Percentiles rank a stretch among this genome's conserved stretches.
Evolutionary conservation across 768 basidiomycete genomes (phyloP).

Genomic region (Mycena polygramma): DNA sequence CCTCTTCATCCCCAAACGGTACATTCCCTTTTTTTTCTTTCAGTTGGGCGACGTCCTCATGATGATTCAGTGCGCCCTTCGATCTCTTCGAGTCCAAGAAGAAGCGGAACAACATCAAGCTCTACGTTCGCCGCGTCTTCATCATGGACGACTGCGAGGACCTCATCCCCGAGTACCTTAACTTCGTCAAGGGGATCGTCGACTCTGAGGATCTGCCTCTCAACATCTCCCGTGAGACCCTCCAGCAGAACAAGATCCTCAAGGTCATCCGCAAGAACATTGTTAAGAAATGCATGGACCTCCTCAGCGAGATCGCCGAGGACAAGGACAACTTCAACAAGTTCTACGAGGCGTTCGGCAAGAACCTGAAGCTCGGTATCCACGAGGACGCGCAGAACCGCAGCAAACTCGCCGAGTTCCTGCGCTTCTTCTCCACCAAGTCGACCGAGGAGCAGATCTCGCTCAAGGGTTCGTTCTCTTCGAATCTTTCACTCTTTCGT

Average conservation of each 20-base stretch:
- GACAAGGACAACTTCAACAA: constrained; percentile 99
- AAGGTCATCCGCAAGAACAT: constrained; percentile 99
- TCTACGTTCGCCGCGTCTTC: constrained; percentile 99
- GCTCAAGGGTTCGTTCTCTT: constrained; percentile 78
- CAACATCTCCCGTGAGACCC: constrained; percentile 99
- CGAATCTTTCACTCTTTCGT: background rate
- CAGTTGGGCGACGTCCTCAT: constrained; percentile 18
- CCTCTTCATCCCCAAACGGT: constrained; percentile 97
- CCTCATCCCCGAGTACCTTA: constrained; percentile 98
- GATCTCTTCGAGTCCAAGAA: constrained; percentile 99
- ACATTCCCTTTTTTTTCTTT: constrained; percentile 41
- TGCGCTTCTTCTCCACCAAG: constrained; percentile 98
- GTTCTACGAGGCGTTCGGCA: constrained; percentile 98
- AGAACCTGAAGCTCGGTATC: constrained; percentile 99
- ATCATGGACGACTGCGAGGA: constrained; percentile 99
- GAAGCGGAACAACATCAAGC: constrained; percentile 99
- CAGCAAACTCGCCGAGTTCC: constrained; percentile 98
- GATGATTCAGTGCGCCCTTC: constrained; percentile 84
- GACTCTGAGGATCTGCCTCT: constrained; percentile 99
- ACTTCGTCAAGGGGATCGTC: constrained; percentile 99
- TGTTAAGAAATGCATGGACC: constrained; percentile 97
- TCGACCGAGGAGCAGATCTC: constrained; percentile 90
- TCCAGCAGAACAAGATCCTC: constrained; percentile 99
- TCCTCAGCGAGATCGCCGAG: constrained; percentile 96
- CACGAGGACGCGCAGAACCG: constrained; percentile 99